Percentiles rank a stretch among this genome's conserved stretches.
Evolutionary conservation across 176 grass and related monocot genomes (phyloP).

Genomic region (Musa troglodytarum): DNA sequence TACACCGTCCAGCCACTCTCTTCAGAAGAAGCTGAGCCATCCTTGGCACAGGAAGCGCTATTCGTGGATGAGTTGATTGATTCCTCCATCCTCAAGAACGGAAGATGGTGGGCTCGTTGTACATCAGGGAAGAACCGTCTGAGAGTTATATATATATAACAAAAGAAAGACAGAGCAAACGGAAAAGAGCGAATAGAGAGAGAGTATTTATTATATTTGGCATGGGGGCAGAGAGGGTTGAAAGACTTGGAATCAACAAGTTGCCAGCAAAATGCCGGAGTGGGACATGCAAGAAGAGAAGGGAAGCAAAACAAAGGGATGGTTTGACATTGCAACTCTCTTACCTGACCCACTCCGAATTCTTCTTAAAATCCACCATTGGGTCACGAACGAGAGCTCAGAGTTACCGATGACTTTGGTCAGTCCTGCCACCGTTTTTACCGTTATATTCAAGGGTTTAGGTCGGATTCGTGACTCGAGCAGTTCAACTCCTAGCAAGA

Average conservation of each 20-base stretch:
- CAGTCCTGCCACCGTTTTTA: too few relatives aligned
- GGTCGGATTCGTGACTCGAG: too few relatives aligned
- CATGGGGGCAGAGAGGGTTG: background rate
- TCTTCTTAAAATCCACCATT: too few relatives aligned
- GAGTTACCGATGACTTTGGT: too few relatives aligned
- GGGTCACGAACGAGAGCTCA: too few relatives aligned
- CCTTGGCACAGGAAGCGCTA: conserved; percentile 12
- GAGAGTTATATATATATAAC: conserved; percentile 28
- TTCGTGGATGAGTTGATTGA: conserved; percentile 38
- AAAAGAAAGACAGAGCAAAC: conserved; percentile 2
- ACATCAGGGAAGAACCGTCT: background rate
- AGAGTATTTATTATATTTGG: background rate
- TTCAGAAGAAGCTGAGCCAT: conserved; percentile 39
- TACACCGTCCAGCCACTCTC: conserved; percentile 81
- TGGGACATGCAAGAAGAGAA: background rate
- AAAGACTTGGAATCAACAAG: background rate
- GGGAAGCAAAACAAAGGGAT: background rate
- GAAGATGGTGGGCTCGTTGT: background rate
- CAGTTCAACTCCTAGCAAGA: too few relatives aligned
- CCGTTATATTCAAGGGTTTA: too few relatives aligned
- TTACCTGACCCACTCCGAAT: background rate
- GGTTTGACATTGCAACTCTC: conserved; percentile 12
- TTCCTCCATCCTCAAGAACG: conserved; percentile 43
- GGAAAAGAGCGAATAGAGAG: too few relatives aligned
- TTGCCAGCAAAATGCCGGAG: conserved; percentile 2